Base-by-base conservation (phyloP, 176 grass and related monocot species). In the Oryza brachyantha region DNA sequence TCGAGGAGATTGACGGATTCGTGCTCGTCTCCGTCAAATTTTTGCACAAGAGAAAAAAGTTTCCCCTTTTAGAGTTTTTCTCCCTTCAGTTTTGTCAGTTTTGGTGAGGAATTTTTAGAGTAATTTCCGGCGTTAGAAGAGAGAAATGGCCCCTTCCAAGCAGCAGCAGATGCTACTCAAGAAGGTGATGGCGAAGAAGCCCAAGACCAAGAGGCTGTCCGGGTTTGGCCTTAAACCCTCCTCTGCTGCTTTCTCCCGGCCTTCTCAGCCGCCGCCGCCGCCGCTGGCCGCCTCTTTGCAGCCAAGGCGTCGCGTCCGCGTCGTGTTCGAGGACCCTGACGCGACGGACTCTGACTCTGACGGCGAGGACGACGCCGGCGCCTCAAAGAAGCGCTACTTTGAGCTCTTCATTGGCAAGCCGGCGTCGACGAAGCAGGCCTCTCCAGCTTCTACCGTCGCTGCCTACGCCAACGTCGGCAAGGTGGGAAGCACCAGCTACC, bases 261-360 rank as follows among this genome's bases (percentile, higher is more conserved):
- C 29, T n/a, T n/a, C n/a, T 17, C 73, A 81, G 29, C 62, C 27
- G 3, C 13, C 35, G 66, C 31, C 31, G 31, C 34, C 71, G 58
- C 34, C 67, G 58, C 34, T 62, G 13, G 25, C 66, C 1, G 19
- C 48, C 48, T n/a, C 19, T 28, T 29, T 13, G 22, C 73, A 79
- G 40, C 41, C 57, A 0, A 42, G 84, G 76, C 84, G 91, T 13
- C 76, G 86, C 50, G 69, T 97, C 64, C 88, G 91, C 1, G 74
- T 97, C 27, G 24, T 93, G 57, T 97, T 86, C 0, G 94, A 93
- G 22, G 94, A 97, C 66, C 94, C 88, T 0, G 91, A 97, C 64
- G 88, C 91, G 0, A 97, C 94, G 24, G 94, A 97, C 73, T 91
- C 91, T 4, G 92, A 90, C 77, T 83, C 87, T 0, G 88, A 91